phyloP scores from a whole-genome alignment of 306 rosid genomes.

The Corylus avellana region DNA sequence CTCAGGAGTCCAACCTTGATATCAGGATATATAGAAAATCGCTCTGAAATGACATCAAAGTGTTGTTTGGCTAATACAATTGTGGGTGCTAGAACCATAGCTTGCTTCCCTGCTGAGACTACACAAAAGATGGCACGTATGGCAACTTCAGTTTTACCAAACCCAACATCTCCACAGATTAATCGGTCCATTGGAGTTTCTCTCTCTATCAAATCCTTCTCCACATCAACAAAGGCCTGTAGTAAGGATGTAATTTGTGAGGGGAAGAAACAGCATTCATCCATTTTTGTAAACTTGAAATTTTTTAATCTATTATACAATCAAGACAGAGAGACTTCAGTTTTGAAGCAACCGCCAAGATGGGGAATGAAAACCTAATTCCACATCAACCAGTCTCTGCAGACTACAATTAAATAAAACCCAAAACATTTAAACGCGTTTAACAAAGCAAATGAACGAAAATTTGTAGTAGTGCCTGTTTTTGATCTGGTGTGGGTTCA shows the following conservation, averaged over 20 bases:
- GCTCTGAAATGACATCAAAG: slow-evolving; percentile 76
- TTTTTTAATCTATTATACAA: neutral
- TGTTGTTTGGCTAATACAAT: slow-evolving; percentile 95
- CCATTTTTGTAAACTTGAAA: slow-evolving; percentile 12
- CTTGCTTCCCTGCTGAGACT: slow-evolving; percentile 85
- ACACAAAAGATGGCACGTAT: slow-evolving; percentile 84
- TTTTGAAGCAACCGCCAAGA: slow-evolving; percentile 8
- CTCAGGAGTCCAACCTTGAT: slow-evolving; percentile 75
- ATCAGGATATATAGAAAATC: slow-evolving; percentile 71
- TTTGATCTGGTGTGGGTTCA: slow-evolving; percentile 86
- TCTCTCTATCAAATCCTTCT: slow-evolving; percentile 74
- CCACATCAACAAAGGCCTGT: slow-evolving; percentile 92
- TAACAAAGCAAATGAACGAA: neutral
- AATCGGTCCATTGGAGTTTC: slow-evolving; percentile 97
- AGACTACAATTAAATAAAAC: neutral
- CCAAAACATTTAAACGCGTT: neutral
- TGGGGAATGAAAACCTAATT: neutral
- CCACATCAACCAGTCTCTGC: neutral
- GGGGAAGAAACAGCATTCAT: slow-evolving; percentile 20
- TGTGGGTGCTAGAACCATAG: slow-evolving; percentile 95
- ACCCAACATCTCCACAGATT: slow-evolving; percentile 97
- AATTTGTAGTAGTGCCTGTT: slow-evolving; percentile 46
- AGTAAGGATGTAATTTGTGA: slow-evolving; percentile 21
- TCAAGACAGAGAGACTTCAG: neutral
- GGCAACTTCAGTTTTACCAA: slow-evolving; percentile 99